phyloP scores from a whole-genome alignment of 352 stramenopile genomes.

The Pythium rishiriense region DNA sequence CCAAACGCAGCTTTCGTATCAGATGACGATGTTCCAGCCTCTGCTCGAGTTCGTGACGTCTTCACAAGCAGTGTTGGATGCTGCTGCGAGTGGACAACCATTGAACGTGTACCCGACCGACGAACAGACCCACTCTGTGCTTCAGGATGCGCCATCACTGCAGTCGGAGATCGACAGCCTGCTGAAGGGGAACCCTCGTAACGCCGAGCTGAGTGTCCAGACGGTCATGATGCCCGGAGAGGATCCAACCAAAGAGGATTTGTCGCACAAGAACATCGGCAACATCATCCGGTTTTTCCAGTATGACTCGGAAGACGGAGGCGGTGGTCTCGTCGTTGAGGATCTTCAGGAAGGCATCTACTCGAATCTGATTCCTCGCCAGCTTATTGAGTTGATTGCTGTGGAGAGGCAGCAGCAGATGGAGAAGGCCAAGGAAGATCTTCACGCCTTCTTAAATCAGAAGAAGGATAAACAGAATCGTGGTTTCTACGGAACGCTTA shows the following conservation, averaged over 20 bases:
- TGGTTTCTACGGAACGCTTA: conserved; percentile 85
- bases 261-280: conserved; percentile 84
- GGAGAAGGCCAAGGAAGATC: conserved; percentile 74
- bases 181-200: conserved; percentile 68
- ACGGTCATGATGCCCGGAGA: conserved; percentile 89
- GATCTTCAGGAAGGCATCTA: conserved; percentile 81
- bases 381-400: conserved; percentile 79
- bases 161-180: conserved; percentile 72
- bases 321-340: conserved; percentile 79
- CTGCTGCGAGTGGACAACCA: conserved; percentile 73
- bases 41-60: conserved; percentile 87
- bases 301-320: conserved; percentile 83
- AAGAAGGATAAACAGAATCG: conserved; percentile 86
- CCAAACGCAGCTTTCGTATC: conserved; percentile 56
- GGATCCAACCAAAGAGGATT: conserved; percentile 65
- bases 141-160: conserved; percentile 67
- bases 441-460: conserved; percentile 79
- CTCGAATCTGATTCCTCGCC: conserved; percentile 76
- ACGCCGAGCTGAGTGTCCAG: conserved; percentile 82
- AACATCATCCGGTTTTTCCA: conserved; percentile 90
- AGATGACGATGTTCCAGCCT: conserved; percentile 88
- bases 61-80: conserved; percentile 81
- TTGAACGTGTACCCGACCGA: conserved; percentile 79
- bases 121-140: conserved; percentile 71
- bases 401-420: conserved; percentile 78